Evolutionary conservation across 2,329 filamentous ascomycete genomes (phyloP).

Genomic region (Nemania sp.): DNA sequence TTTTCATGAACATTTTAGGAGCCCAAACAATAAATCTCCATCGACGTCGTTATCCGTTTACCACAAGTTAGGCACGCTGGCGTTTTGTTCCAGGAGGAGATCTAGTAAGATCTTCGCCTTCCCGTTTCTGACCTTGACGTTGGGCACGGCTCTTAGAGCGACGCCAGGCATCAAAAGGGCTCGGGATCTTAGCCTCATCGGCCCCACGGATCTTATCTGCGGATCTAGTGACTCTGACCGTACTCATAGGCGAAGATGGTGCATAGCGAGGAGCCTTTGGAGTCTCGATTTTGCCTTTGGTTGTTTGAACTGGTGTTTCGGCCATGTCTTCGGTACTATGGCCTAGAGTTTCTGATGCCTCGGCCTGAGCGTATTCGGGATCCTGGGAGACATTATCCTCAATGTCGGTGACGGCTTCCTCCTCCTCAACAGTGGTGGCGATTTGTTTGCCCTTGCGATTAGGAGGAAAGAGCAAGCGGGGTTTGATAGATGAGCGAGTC

Average conservation of each 20-base stretch:
- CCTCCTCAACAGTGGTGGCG: conserved; percentile 53
- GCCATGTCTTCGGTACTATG: conserved; percentile 44
- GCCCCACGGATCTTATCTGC: conserved; percentile 53
- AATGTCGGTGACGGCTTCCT: conserved; percentile 64
- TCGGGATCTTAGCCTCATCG: conserved; percentile 44
- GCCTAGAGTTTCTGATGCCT: conserved; percentile 43
- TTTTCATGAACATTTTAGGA: conserved; percentile 16
- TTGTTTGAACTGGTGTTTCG: conserved; percentile 39
- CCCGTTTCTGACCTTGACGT: conserved; percentile 49
- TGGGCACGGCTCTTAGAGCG: conserved; percentile 61
- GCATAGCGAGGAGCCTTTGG: conserved; percentile 60
- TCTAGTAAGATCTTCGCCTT: conserved; percentile 42
- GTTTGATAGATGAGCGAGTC: conserved; percentile 71
- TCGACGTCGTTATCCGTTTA: conserved; percentile 16
- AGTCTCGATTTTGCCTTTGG: conserved; percentile 47
- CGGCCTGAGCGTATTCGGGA: conserved; percentile 42
- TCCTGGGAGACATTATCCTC: conserved; percentile 52
- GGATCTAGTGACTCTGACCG: conserved; percentile 61
- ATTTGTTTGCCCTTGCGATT: conserved; percentile 50
- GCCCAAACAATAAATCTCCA: conserved; percentile 2
- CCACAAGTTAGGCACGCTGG: conserved; percentile 37
- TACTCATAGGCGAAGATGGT: conserved; percentile 65
- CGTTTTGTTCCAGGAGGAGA: conserved; percentile 39
- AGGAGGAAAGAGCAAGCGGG: conserved; percentile 69
- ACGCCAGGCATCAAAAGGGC: conserved; percentile 70